Base-by-base conservation (phyloP, 345 rosid genomes). In the Anastatica hierochuntica region DNA sequence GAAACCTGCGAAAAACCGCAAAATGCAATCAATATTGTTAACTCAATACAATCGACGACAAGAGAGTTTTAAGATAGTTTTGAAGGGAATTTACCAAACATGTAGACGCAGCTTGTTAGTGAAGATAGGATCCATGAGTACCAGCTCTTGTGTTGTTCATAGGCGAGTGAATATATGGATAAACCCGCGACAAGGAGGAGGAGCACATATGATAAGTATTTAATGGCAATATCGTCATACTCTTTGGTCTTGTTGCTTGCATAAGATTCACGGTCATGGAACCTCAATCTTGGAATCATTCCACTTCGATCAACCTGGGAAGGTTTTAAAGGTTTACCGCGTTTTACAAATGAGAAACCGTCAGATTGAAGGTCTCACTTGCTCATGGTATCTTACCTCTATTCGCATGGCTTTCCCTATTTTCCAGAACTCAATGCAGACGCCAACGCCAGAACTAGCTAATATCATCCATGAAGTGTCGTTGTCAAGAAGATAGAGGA, bases 381-480 rank as follows among this genome's bases (percentile, higher is more conserved):
- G 39, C n/a, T 39, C 7, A 21, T n/a, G n/a, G n/a, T n/a, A n/a
- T n/a, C n/a, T n/a, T n/a, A 90, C 98, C 96, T 88, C 97, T 38
- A 94, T 83, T 65, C 80, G 90, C 99, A 94, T 94, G 48, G 97
- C 97, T 80, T 88, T 88, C 66, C 99, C 97, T 52, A 94, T 94
- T 68, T 94, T 94, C 99, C 99, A 94, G 69, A 94, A 94, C 60
- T 94, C 99, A 39, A 94, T 83, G 74, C 95, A 83, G 77, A 85
- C 80, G 53, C 97, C 95, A 69, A 94, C 49, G 58, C 97, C 97
- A 67, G 97, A 85, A 68, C 97, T 94, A 72, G 85, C 99, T 27
- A 88, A 79, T 56, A 94, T 88, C 99, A 94, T 94, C 99, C 97
- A 88, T 37, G 99, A 88, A 24, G 99, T 88, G 66, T 94, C 99